Base-by-base conservation (phyloP, 2,329 filamentous ascomycete species). In the Pestalotiopsis sp. region DNA sequence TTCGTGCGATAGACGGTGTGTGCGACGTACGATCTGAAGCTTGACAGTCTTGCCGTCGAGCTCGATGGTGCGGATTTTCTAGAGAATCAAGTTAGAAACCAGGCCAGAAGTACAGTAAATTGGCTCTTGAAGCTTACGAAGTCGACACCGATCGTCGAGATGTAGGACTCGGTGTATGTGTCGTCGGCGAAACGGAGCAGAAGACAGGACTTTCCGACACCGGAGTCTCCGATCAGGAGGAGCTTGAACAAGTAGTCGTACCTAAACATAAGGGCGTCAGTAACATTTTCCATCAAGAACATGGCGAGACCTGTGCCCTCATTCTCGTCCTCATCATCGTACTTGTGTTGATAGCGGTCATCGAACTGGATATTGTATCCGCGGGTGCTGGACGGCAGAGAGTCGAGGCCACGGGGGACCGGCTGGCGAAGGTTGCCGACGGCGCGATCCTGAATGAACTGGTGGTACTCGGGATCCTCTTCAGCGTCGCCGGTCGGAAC, bases 231-330 rank as follows among this genome's bases (percentile, higher is more conserved):
- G 91, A 99, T 99, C 87, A 99, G 95, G 84, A 99, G 93, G 75
- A 99, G 94, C 91, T 99, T 99, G 91, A 99, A 99, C 80, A 99
- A 94, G 84, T 99, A 99, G 83, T 99, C 96, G 93, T 99, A 99
- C 96, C 96, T 98, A 80, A 70, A 9, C 7, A 49, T 2, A 14
- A 2, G 6, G 20, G 41, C 5, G n/a, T 39, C 39, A 41, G 27
- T 13, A 57, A 49, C 36, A 25, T 39, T 39, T 36, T 9, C 59
- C 14, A 20, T 39, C 13, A 39, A 13, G 11, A 39, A 20, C 25
- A 39, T 62, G 59, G 27, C 36, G 27, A n/a, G 27, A 6, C 31
- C 9, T 25, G 25, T 59, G 57, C 23, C 57, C 20, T 27, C 27
- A 27, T 59, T 25, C 17, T 59, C 14, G 14, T 52, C 45, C 14